These are phyloP conservation scores for Fusarium decemcellulare DNA, from an alignment of 2,329 filamentous ascomycete genomes.

Conservation along the genomic window DNA sequence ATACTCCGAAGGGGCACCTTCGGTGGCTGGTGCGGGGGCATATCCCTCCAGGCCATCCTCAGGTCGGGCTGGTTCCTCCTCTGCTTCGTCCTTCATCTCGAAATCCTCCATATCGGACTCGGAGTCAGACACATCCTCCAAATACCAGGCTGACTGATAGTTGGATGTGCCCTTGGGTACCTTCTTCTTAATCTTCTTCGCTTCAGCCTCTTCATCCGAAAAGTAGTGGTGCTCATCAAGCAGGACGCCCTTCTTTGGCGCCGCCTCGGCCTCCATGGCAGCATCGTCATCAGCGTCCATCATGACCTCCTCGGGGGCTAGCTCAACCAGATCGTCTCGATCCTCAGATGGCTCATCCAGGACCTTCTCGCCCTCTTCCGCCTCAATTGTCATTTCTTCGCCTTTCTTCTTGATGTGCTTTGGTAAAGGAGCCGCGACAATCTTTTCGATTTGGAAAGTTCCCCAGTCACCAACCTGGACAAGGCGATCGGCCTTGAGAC, in stretches of 20 bases:
- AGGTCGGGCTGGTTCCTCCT: constrained; percentile 73
- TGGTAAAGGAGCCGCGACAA: constrained; percentile 80
- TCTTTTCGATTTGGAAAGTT: constrained; percentile 91
- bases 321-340: constrained; percentile 84
- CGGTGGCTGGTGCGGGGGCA: constrained; percentile 77
- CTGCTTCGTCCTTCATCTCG: constrained; percentile 70
- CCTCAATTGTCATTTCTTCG: constrained; percentile 81
- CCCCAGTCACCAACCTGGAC: constrained; percentile 96
- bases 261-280: constrained; percentile 51
- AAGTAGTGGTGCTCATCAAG: constrained; percentile 99
- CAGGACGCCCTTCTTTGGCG: constrained; percentile 85
- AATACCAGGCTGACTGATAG: constrained; percentile 95
- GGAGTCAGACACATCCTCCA: constrained; percentile 85
- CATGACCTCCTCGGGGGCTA: constrained; percentile 87
- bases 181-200: constrained; percentile 72
- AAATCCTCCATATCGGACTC: constrained; percentile 86
- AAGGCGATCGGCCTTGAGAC: constrained; percentile 89
- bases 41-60: constrained; percentile 87
- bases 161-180: constrained; percentile 92
- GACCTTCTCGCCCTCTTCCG: constrained; percentile 69
- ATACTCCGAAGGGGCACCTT: constrained; percentile 88
- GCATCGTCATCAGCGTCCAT: constrained; percentile 75
- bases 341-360: constrained; percentile 83
- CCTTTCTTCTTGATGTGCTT: constrained; percentile 71
- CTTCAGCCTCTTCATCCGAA: constrained; percentile 77